Base-by-base conservation (phyloP, 768 basidiomycete species). In the Sarcomyxa edulis region DNA sequence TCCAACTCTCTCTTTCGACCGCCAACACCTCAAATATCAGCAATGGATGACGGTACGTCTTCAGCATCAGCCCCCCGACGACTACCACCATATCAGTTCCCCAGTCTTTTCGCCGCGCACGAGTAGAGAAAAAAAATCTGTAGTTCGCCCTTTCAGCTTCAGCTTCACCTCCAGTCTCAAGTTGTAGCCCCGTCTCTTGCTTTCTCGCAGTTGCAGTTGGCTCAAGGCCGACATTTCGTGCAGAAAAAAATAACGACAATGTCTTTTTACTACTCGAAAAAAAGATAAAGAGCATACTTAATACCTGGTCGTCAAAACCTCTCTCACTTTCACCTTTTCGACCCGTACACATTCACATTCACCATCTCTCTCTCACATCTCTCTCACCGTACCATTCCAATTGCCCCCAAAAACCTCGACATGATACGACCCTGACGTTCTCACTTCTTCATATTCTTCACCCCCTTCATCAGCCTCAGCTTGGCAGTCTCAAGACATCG, bases 401-500 rank as follows among this genome's bases (percentile, higher is more conserved):
- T 35, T 31, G 18, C 28, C 26, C 30, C 23, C 31, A 39, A 29
- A 32, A 24, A 22, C 32, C 34, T 28, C 41, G 41, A 31, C 41
- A n/a, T 42, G 34, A 43, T 28, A 16, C 35, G 20, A 36, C 41
- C 41, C 35, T 38, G 36, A 37, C 42, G 27, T 42, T 42, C 11
- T 35, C 30, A 41, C 44, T 43, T 50, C 46, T 45, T 43, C 51
- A 45, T 49, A 32, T 35, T 30, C 36, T 14, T 30, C 31, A 21
- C 27, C 36, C 46, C 50, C 33, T 35, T 30, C 36, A 22, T 30
- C 31, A 21, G 24, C 36, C 36, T 58, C 78, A 86, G 85, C 85
- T 54, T 87, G 84, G 85, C 83, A 85, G 65, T 75, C 81, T 24
- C 81, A 84, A 77, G 85, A 88, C 48, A 84, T 85, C 46, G 84